Base-by-base conservation (phyloP, 768 basidiomycete species). In the Sporobolomyces pararoseus region DNA sequence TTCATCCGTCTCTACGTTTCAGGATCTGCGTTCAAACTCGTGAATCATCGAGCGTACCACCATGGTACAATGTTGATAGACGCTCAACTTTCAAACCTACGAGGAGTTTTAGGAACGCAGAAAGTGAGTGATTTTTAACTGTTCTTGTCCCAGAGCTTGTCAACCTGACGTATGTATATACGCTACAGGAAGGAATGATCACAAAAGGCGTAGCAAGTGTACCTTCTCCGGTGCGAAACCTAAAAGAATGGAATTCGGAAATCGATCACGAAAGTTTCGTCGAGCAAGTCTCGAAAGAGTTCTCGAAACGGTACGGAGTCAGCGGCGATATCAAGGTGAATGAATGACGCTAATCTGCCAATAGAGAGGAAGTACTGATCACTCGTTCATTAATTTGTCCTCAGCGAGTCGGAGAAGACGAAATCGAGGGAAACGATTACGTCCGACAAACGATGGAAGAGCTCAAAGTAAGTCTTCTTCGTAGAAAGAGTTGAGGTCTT, bases 21-120 rank as follows among this genome's bases (percentile, higher is more conserved):
- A 54, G 96, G 96, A 49, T 97, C 93, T 13, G 96, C 96, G 16
- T 99, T 96, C 82, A 97, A 96, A 81, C 90, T 99, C 64, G 88
- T 89, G 51, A 89, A 86, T 74, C 86, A 86, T 61, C 84, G 96
- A 34, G 92, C 93, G 10, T 98, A 97, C 80, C 95, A 98, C 75
- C 96, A 99, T 75, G 96, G 96, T 0, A 99, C 96, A 21, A 99
- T 99, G 96, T 85, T 99, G 32, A 89, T 98, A 27, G 88, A 90
- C 12, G 91, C 92, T 4, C 81, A 83, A 53, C 83, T 97, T 34
- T 82, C 84, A 39, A 83, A 85, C 9, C 81, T 99, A 12, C 88
- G 90, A 0, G 85, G 88, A 70, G 80, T 91, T 14, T 82, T 98
- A 57, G 85, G 82, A 17, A 82, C 84, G 0, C 81, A 84, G 63